Evolutionary conservation across 257 asterid species (phyloP).

Genomic region (Mitragyna speciosa): DNA sequence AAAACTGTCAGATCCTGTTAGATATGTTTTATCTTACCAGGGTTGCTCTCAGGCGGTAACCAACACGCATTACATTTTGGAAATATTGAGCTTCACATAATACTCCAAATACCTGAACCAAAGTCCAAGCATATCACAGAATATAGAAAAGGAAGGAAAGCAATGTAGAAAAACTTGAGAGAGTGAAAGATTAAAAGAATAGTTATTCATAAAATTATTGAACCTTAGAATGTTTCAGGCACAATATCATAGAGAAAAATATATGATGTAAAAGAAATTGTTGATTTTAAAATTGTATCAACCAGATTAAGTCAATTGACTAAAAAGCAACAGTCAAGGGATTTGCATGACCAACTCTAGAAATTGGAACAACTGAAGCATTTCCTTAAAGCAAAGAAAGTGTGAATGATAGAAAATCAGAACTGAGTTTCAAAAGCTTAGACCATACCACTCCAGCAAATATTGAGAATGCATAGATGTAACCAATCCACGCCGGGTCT

Average conservation of each 20-base stretch:
- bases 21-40: slow-evolving; percentile 52
- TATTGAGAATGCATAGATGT: slow-evolving; percentile 78
- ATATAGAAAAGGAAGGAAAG: slow-evolving; percentile 1
- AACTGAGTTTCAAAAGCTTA: background rate
- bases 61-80: slow-evolving; percentile 98
- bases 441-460: slow-evolving; percentile 90
- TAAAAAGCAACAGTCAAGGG: background rate
- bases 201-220: background rate
- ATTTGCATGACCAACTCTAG: background rate
- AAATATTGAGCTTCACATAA: slow-evolving; percentile 93
- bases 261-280: background rate
- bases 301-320: background rate
- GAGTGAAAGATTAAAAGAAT: too few species aligned
- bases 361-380: background rate
- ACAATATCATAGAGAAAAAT: background rate
- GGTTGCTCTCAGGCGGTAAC: slow-evolving; percentile 86
- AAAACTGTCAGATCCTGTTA: background rate
- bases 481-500: slow-evolving; percentile 99
- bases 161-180: background rate
- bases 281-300: background rate
- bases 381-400: background rate
- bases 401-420: background rate
- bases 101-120: slow-evolving; percentile 58
- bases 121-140: background rate
- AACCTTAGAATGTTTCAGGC: background rate